Evolutionary conservation across 768 basidiomycete species (phyloP).

Genomic region (Russula lepida): DNA sequence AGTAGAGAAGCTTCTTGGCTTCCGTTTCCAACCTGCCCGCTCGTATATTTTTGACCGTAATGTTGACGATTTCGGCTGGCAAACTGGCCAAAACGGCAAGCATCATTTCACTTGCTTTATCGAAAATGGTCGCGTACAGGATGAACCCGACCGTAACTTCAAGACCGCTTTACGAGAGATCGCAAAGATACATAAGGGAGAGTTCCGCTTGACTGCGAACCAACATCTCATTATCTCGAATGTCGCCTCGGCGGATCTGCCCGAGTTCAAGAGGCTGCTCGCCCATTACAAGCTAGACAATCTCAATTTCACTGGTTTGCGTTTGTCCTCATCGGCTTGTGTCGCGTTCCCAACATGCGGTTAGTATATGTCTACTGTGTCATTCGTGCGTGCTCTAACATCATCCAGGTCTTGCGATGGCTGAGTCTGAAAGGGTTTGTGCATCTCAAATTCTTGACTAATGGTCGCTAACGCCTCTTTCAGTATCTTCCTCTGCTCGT

Average conservation of each 20-base stretch:
- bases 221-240: constrained; percentile 90
- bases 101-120: constrained; percentile 93
- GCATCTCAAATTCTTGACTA: background rate
- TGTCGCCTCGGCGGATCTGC: constrained; percentile 62
- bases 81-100: constrained; percentile 74
- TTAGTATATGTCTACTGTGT: constrained; percentile 22
- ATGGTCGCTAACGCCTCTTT: background rate
- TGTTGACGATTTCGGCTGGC: constrained; percentile 93
- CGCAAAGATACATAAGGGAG: constrained; percentile 89
- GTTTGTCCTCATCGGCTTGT: constrained; percentile 89
- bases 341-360: constrained; percentile 97
- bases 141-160: constrained; percentile 84
- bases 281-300: constrained; percentile 87
- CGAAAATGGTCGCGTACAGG: constrained; percentile 96
- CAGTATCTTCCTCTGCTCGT: constrained; percentile 92
- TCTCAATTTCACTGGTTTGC: constrained; percentile 63
- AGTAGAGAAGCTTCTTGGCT: constrained; percentile 85
- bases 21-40: constrained; percentile 60
- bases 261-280: constrained; percentile 69
- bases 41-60: constrained; percentile 80
- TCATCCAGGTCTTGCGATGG: constrained; percentile 58
- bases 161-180: constrained; percentile 91
- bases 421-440: constrained; percentile 63
- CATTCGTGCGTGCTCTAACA: background rate
- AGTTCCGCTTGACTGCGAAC: constrained; percentile 90